Conservation (phyloP, 2,329 filamentous ascomycete species). For the Aspergillus tanneri region DNA sequence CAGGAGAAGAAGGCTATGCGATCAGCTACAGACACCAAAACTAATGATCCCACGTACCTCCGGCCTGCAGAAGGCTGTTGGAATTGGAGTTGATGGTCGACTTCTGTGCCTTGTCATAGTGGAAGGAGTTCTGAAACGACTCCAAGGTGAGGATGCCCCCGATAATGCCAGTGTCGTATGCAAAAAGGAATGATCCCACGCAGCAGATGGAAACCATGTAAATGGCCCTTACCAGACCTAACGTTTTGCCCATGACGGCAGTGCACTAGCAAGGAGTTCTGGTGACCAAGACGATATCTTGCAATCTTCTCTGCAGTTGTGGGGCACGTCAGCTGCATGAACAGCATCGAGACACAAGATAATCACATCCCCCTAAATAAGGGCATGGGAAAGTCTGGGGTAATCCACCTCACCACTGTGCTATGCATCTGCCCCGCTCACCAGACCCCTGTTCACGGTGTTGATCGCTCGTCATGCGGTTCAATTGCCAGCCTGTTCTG, state of each 20-base stretch:
- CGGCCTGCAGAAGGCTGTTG: slow-evolving; percentile 52
- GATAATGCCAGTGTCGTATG: slow-evolving; percentile 36
- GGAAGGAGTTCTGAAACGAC: slow-evolving; percentile 45
- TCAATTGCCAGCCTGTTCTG: too few species aligned
- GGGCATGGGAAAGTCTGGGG: too few species aligned
- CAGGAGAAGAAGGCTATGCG: slow-evolving; percentile 51
- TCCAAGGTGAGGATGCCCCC: slow-evolving; percentile 48
- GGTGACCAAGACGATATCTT: too few species aligned
- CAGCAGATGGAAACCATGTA: slow-evolving; percentile 9
- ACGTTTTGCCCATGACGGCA: slow-evolving; percentile 4
- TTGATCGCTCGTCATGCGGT: too few species aligned
- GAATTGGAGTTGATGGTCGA: slow-evolving; percentile 48
- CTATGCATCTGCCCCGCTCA: too few species aligned
- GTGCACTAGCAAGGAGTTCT: not conserved
- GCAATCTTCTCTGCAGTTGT: too few species aligned
- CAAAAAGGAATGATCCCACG: slow-evolving; percentile 28
- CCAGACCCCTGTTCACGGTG: too few species aligned
- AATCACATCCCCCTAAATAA: too few species aligned
- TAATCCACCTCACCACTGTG: too few species aligned
- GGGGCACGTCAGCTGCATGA: too few species aligned
- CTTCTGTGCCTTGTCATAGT: slow-evolving; percentile 37
- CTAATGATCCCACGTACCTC: slow-evolving; percentile 21
- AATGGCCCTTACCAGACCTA: slow-evolving; percentile 6
- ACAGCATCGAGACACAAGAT: too few species aligned
- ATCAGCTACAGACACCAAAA: not conserved